Conservation (phyloP, 371 early-diverging fungal species). For the Fennellomyces sp. region DNA sequence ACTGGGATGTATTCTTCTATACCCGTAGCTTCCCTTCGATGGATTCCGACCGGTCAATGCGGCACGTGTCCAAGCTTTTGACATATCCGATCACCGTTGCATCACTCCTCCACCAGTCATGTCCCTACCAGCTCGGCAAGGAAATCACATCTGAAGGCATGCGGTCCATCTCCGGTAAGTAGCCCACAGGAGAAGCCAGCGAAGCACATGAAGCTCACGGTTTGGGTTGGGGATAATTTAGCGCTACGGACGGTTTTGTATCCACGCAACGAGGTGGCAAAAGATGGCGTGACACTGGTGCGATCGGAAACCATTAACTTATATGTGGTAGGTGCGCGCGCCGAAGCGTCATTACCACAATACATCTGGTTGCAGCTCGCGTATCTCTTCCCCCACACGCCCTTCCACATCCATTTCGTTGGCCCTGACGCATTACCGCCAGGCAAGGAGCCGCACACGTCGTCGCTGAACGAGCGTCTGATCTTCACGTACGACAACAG, state of each 20-base stretch:
- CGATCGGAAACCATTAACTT: constrained; percentile 69
- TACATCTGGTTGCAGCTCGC: constrained; percentile 80
- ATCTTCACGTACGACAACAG: constrained; percentile 52
- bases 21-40: constrained; percentile 82
- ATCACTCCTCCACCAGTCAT: constrained; percentile 75
- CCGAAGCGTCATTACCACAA: constrained; percentile 79
- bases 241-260: constrained; percentile 76
- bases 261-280: constrained; percentile 50
- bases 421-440: constrained; percentile 82
- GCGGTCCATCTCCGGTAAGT: constrained; percentile 66
- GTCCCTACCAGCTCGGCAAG: constrained; percentile 69
- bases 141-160: constrained; percentile 78
- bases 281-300: constrained; percentile 46
- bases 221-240: too few relatives aligned
- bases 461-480: constrained; percentile 48
- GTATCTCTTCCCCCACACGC: constrained; percentile 76
- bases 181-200: too few relatives aligned
- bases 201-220: too few relatives aligned
- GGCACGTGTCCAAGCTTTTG: constrained; percentile 81
- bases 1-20: constrained; percentile 84
- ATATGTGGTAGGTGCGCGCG: constrained; percentile 78
- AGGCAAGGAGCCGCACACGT: constrained; percentile 43
- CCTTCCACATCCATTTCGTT: constrained; percentile 82
- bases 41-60: constrained; percentile 75
- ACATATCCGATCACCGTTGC: constrained; percentile 86